Evolutionary conservation across 2,329 filamentous ascomycete species (phyloP).

Genomic region (Hymenoscyphus occultus): DNA sequence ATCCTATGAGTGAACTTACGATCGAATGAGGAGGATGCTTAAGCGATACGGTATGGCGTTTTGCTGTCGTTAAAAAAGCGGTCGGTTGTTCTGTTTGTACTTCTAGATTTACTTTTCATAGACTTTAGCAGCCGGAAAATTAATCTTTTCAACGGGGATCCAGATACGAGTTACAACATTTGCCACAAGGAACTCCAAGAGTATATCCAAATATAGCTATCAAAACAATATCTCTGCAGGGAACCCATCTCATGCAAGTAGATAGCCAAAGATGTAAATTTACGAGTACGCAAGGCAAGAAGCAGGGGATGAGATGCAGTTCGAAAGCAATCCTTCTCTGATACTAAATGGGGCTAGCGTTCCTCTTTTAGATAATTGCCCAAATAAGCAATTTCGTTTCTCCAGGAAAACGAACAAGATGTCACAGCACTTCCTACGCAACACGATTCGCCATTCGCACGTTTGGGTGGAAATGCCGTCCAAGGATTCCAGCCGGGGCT

Average conservation of each 20-base stretch:
- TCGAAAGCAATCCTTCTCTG: background rate
- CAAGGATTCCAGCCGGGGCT: constrained; percentile 4
- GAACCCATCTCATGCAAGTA: background rate
- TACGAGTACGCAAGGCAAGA: background rate
- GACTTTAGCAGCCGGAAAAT: no score
- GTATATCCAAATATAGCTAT: background rate
- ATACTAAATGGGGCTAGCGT: background rate
- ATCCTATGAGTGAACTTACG: background rate
- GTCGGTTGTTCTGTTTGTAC: background rate
- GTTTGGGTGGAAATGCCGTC: constrained; percentile 3
- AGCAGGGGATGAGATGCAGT: background rate
- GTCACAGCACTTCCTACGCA: background rate
- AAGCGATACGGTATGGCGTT: background rate
- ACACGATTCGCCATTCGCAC: constrained; percentile 4
- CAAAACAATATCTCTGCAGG: background rate
- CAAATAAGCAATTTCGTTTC: background rate
- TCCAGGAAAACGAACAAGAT: background rate
- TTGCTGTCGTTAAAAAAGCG: background rate
- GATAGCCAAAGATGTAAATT: background rate
- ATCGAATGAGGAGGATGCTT: background rate
- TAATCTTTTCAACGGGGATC: no score
- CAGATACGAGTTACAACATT: background rate
- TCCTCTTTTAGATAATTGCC: background rate
- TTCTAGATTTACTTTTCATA: no score
- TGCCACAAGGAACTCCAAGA: background rate